Percentiles rank a stretch among this genome's conserved stretches.
Conservation (phyloP, 2,329 filamentous ascomycete species). For the Arachnopeziza araneosa region DNA sequence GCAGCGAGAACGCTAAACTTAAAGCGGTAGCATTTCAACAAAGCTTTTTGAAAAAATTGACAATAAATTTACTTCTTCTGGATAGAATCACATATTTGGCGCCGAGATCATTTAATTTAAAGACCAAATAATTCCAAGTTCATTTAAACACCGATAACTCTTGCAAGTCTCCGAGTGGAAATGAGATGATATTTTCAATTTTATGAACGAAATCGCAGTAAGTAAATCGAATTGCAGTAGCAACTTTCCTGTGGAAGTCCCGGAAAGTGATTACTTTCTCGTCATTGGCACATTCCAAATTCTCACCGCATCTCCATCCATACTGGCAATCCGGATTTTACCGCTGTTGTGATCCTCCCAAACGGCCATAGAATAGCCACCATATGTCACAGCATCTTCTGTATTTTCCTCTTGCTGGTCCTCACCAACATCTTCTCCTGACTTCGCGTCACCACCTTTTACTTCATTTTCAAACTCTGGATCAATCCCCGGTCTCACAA, state of each 20-base stretch:
- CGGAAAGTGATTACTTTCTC: neutral
- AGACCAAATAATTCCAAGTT: no score
- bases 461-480: neutral
- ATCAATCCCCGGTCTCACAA: slow-evolving; percentile 8
- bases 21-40: no score
- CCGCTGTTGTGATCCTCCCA: slow-evolving; percentile 7
- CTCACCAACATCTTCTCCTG: neutral
- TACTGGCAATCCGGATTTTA: slow-evolving; percentile 6
- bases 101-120: no score
- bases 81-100: no score
- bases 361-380: slow-evolving; percentile 6
- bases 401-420: neutral
- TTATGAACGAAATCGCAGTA: neutral
- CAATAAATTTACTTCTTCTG: no score
- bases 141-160: no score
- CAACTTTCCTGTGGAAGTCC: neutral
- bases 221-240: neutral
- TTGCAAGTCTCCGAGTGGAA: no score
- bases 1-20: no score
- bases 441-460: neutral
- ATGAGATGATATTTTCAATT: neutral
- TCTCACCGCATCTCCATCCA: slow-evolving; percentile 10
- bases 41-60: no score
- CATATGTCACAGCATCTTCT: neutral
- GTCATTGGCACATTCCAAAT: slow-evolving; percentile 11